Evolutionary conservation across 129 eudicot species (phyloP), one percentile per base, ranked within the genome.

Genomic region (Heracleum sosnowskyi): DNA sequence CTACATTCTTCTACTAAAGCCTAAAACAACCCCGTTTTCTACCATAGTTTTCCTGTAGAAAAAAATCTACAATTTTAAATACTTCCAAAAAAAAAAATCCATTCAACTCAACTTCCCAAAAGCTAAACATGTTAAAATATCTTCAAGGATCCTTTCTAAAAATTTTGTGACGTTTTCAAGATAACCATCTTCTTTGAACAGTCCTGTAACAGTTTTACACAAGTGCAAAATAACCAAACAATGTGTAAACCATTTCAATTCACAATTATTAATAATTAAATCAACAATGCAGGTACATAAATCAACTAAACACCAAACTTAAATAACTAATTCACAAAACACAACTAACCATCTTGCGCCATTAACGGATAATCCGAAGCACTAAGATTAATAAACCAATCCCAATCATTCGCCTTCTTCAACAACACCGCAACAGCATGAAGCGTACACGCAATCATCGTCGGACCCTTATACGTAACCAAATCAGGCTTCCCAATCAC

Each of bases 361-460:
- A 84, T 74, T 34, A 84, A 81, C 46, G 87, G 84, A 73, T 81
- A 84, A 81, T 84, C 87, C 20, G 87, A 83, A 22, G 87, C 87
- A 63, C 87, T 84, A 51, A 84, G 87, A 71, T 84, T 84, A 47
- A 83, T 83, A 51, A 83, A 83, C 86, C 86, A 83, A 75, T 83
- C 86, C 86, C 86, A 83, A 31, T 79, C 77, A 42, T 57, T 64
- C 40, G 81, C 84, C 77, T 84, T 81, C 62, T 51, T 84, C 75
- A 84, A 73, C 82, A 84, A 75, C 72, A 84, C 79, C 18, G 87
- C 79, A 84, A 84, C 76, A 40, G 84, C 87, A 69, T 84, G 84
- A 29, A 84, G 82, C 34, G 87, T 84, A 37, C 66, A 81, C 17
- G 84, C 87, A 70, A 84, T 81, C 87, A 84, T 84, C 0, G 87